Conservation (phyloP, 2,329 filamentous ascomycete genomes). For the Zarea fungicola region DNA sequence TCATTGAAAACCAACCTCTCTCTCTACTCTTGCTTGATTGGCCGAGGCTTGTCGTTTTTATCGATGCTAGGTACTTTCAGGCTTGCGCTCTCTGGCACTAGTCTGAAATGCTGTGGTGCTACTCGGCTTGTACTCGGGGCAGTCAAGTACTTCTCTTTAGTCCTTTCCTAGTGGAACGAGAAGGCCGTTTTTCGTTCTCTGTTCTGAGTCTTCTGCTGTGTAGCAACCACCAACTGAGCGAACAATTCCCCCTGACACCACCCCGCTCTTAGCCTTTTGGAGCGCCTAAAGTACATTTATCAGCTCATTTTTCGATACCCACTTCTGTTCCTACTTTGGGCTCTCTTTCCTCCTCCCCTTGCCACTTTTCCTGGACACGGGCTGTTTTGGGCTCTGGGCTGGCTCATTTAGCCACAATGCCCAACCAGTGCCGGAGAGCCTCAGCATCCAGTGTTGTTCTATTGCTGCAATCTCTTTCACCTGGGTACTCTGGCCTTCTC, state of each 20-base stretch:
- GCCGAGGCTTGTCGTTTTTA: too few species aligned
- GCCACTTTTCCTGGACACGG: not conserved
- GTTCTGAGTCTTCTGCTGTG: constrained; percentile 2
- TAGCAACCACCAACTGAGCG: constrained; percentile 9
- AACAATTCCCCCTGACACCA: constrained; percentile 9
- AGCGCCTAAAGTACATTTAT: constrained; percentile 11
- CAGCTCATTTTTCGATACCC: constrained; percentile 14
- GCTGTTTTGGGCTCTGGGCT: not conserved
- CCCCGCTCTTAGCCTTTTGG: constrained; percentile 8
- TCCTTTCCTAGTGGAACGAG: constrained; percentile 5
- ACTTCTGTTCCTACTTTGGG: constrained; percentile 11
- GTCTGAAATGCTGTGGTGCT: constrained; percentile 6
- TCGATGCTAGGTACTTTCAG: too few species aligned
- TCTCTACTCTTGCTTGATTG: too few species aligned
- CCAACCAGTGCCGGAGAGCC: not conserved
- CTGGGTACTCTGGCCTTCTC: not conserved
- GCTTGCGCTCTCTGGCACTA: constrained; percentile 15
- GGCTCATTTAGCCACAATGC: not conserved
- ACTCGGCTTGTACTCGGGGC: constrained; percentile 7
- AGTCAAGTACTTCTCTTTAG: too few species aligned
- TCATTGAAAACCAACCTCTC: too few species aligned
- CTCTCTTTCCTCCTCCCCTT: constrained; percentile 3
- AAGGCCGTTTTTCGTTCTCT: constrained; percentile 10
- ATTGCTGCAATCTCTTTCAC: too few species aligned
- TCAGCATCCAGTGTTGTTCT: not conserved